Percentiles rank a stretch among this genome's conserved stretches.
Evolutionary conservation across 2,329 filamentous ascomycete genomes (phyloP).

Genomic region (Dactylellina haptotyla): DNA sequence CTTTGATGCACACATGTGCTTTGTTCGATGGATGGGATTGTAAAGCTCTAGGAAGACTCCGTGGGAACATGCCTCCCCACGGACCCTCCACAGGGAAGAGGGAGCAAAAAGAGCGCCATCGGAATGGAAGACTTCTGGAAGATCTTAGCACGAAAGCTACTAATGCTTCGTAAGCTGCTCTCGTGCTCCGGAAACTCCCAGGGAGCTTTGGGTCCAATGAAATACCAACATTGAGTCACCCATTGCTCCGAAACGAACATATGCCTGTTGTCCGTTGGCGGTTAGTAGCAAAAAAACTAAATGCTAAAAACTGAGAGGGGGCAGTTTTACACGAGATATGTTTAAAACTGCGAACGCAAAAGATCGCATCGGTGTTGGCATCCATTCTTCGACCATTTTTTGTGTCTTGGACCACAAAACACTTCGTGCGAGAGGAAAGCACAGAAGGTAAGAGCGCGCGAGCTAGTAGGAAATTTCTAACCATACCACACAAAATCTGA

Average conservation of each 20-base stretch:
- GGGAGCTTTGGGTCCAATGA: constrained; percentile 32
- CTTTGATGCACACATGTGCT: too few relatives aligned
- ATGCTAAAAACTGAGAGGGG: too few relatives aligned
- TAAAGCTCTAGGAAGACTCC: background rate
- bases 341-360: constrained; percentile 4
- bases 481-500: constrained; percentile 25
- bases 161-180: constrained; percentile 42
- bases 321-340: background rate
- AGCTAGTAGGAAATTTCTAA: background rate
- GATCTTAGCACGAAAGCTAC: constrained; percentile 40
- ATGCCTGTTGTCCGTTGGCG: constrained; percentile 26
- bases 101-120: constrained; percentile 29
- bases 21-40: background rate
- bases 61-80: too few relatives aligned
- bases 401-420: constrained; percentile 1
- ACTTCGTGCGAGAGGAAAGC: constrained; percentile 31
- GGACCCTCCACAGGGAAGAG: too few relatives aligned
- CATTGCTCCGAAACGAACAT: background rate
- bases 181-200: constrained; percentile 18
- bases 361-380: constrained; percentile 13
- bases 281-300: too few relatives aligned
- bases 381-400: too few relatives aligned
- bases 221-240: constrained; percentile 39
- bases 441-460: constrained; percentile 12
- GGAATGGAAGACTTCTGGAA: constrained; percentile 54